Conservation (phyloP, 768 basidiomycete genomes). For the Agaricus blazei region DNA sequence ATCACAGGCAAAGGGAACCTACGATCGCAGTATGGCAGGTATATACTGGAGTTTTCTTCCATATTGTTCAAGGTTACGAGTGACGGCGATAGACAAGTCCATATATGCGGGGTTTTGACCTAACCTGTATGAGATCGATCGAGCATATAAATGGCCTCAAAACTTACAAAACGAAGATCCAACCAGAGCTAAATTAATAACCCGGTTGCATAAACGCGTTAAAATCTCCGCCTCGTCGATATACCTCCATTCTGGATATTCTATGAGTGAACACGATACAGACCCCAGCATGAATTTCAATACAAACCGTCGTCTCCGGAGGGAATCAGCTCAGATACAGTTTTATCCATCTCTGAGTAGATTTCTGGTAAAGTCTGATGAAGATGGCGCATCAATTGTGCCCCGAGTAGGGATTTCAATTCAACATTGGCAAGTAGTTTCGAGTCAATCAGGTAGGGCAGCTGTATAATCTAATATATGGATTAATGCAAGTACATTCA, state of each 20-base stretch:
- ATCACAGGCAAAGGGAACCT: not conserved
- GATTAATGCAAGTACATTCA: not conserved
- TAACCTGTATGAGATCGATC: not conserved
- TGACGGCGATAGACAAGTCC: not conserved
- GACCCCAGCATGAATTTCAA: not conserved
- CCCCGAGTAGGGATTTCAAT: slow-evolving; percentile 5
- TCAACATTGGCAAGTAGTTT: not conserved
- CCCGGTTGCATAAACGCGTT: not conserved
- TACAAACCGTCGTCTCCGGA: slow-evolving; percentile 4
- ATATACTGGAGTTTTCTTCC: not conserved
- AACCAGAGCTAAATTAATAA: slow-evolving; percentile 11
- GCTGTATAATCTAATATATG: not conserved
- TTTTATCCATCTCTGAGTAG: not conserved
- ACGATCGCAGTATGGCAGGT: slow-evolving; percentile 3
- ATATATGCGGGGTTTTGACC: slow-evolving; percentile 1
- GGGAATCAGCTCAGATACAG: not conserved
- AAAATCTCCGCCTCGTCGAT: slow-evolving; percentile 10
- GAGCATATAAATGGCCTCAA: not conserved
- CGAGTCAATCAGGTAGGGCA: not conserved
- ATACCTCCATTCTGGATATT: slow-evolving; percentile 14
- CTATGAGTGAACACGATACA: not conserved
- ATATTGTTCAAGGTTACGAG: not conserved
- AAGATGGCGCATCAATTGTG: slow-evolving; percentile 3
- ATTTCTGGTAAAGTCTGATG: not conserved
- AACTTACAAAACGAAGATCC: slow-evolving; percentile 7